Conservation (phyloP, 208 protist genomes). For the Trichomonas gallinae region DNA sequence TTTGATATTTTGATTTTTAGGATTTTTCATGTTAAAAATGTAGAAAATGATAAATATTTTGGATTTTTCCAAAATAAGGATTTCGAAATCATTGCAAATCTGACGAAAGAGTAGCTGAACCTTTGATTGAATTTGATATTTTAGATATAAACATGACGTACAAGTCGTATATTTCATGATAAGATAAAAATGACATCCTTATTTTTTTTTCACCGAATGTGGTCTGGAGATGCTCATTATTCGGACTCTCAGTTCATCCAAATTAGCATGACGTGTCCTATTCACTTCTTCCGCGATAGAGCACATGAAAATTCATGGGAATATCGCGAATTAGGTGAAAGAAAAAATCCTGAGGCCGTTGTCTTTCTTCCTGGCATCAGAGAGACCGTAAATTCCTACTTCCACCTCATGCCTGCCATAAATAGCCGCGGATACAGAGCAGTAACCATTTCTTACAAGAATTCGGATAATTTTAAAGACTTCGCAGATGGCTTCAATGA, state of each 20-base stretch:
- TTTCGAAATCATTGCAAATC: no score
- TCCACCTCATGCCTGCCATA: not conserved
- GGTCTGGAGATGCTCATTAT: not conserved
- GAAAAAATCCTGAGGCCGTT: not conserved
- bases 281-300: not conserved
- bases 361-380: not conserved
- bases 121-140: no score
- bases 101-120: no score
- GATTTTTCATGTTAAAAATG: no score
- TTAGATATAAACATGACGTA: no score
- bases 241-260: not conserved
- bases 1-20: no score
- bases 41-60: no score
- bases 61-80: no score
- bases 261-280: not conserved
- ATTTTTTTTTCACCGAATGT: not conserved
- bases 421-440: not conserved
- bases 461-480: not conserved
- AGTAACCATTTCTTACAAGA: not conserved
- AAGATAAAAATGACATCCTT: not conserved
- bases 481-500: not conserved
- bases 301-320: not conserved
- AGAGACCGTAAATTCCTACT: not conserved
- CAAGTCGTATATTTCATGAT: no score
- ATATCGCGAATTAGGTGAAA: not conserved